Conservation (phyloP, 2,329 filamentous ascomycete species). For the Diplodia seriata region DNA sequence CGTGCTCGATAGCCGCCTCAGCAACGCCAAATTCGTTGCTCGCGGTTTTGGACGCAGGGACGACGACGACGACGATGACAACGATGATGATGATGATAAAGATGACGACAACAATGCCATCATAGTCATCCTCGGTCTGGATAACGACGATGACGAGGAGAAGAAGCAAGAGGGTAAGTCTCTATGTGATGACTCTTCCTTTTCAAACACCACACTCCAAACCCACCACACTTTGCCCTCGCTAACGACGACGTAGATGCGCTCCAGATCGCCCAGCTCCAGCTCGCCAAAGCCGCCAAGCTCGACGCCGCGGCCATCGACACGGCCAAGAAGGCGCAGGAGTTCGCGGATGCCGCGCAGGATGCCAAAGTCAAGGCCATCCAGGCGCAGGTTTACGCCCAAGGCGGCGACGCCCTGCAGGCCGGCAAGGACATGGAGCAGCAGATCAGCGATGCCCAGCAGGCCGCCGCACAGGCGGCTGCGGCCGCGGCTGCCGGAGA, state of each 20-base stretch:
- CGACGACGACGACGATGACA: not conserved
- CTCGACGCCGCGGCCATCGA: slow-evolving; percentile 23
- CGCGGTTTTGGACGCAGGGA: not conserved
- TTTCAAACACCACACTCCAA: not conserved
- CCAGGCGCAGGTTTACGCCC: slow-evolving; percentile 7
- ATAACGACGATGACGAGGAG: slow-evolving; percentile 11
- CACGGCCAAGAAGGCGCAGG: slow-evolving; percentile 19
- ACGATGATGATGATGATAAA: not conserved
- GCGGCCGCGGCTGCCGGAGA: slow-evolving; percentile 6
- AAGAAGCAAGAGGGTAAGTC: slow-evolving; percentile 19
- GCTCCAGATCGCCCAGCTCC: slow-evolving; percentile 20
- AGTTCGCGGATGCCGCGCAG: slow-evolving; percentile 17
- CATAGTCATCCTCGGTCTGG: slow-evolving; percentile 15
- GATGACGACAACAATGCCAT: slow-evolving; percentile 5
- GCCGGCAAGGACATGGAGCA: slow-evolving; percentile 13
- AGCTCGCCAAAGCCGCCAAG: slow-evolving; percentile 10
- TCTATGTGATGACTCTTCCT: not conserved
- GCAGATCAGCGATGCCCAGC: slow-evolving; percentile 2
- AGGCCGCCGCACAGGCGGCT: slow-evolving; percentile 9
- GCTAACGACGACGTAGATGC: not conserved
- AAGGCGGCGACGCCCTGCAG: slow-evolving; percentile 7
- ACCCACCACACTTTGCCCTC: not conserved
- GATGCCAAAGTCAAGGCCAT: slow-evolving; percentile 21
- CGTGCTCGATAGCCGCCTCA: slow-evolving; percentile 3
- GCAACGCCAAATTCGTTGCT: slow-evolving; percentile 3